Conservation (phyloP, 140 eudicot species). For the Ambrosia hybrid region DNA sequence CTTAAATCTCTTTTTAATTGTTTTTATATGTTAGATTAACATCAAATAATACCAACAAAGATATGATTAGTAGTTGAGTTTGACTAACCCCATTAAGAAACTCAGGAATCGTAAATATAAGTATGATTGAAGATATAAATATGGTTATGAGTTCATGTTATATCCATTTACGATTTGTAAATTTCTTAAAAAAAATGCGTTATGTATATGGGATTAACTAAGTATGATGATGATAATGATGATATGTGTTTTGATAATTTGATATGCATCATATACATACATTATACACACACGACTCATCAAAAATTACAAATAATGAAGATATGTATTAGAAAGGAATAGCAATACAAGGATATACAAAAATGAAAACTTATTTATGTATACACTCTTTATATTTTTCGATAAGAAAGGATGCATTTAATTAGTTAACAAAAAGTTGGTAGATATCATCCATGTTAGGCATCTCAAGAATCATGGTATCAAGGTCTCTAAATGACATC, state of each 20-base stretch:
- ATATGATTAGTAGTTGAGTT: neutral
- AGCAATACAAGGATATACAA: conserved; percentile 21
- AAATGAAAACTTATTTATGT: neutral
- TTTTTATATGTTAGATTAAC: conserved; percentile 15
- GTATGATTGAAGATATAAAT: no score
- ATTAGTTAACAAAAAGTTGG: conserved; percentile 40
- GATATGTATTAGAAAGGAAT: neutral
- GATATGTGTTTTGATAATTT: neutral
- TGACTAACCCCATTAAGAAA: neutral
- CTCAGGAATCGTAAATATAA: no score
- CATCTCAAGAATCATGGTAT: conserved; percentile 53
- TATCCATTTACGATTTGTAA: no score
- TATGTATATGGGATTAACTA: neutral
- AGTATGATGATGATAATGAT: no score
- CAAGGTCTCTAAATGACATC: conserved; percentile 72
- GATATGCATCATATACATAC: neutral
- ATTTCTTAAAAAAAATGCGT: no score
- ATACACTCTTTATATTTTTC: neutral
- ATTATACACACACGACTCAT: neutral
- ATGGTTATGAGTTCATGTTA: neutral
- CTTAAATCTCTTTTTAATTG: neutral
- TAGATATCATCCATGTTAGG: conserved; percentile 70
- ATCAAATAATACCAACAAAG: conserved; percentile 5
- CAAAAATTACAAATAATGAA: neutral
- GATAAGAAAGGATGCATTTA: no score